Evolutionary conservation across 2,329 filamentous ascomycete genomes (phyloP), one percentile per base, ranked within the genome.

Genomic region (Penicillium sp.): DNA sequence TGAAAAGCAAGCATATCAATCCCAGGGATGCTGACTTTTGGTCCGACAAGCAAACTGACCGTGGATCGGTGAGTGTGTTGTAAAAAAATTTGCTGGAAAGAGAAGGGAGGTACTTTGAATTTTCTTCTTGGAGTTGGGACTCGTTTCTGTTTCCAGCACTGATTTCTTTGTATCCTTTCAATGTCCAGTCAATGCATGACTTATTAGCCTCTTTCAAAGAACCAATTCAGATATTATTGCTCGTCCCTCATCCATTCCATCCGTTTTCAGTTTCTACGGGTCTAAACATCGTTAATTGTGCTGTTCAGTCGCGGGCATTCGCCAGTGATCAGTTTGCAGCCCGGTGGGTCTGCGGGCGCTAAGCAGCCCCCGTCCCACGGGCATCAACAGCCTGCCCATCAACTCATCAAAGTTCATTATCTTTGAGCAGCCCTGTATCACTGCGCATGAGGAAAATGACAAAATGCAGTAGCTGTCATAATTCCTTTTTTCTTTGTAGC

Each of bases 1-100:
- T 80, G 60, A 83, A 83, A 76, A 84, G 80, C 63, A 81, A 82
- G 66, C 80, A 80, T 38, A 73, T 89, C 52, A 79, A 80, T 63
- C 78, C 88, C 1, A 78, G 83, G 63, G 81, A 86, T 68, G 87
- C 82, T 54, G 89, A 91, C 79, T 84, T 91, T 65, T 90, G 84
- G 78, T 84, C 84, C 1, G 88, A 88, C 70, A 91, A 90, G 80
- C 87, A 86, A 58, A 80, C 84, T 26, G 19, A 22, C 2, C 4
- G 22, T 25, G n/a, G 51, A 60, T 88, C 90, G 65, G 88, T 13
- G 25, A n/a, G 16, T 6, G 45, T 14, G 6, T 42, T 30, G 35
- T 22, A 22, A 22, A 3, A 3, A 3, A n/a, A 4, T 14, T 4
- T 26, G 10, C 25, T 30, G 35, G 37, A 43, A 35, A 35, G 42